Percentiles rank a stretch among this genome's conserved stretches.
Evolutionary conservation across 495 filamentous ascomycete species (phyloP).

Genomic region (Tuber microsphaerosporum): DNA sequence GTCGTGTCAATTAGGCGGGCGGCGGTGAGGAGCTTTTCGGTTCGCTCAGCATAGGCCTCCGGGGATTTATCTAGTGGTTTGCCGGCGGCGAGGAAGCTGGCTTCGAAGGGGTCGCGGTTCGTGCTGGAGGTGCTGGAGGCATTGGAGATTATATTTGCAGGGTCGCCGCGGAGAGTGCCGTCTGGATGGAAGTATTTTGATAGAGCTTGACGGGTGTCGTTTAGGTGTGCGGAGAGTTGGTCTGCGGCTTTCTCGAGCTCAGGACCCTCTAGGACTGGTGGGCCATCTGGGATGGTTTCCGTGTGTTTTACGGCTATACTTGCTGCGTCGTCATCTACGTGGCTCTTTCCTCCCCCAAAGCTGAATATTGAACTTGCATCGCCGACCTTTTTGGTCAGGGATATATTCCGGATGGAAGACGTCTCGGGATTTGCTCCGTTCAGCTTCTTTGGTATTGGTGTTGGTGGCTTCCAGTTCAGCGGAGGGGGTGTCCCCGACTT

Average conservation of each 20-base stretch:
- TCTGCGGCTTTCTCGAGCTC: constrained; percentile 72
- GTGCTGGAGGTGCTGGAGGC: constrained; percentile 25
- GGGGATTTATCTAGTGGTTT: constrained; percentile 28
- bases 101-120: constrained; percentile 47
- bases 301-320: constrained; percentile 34
- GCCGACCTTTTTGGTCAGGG: constrained; percentile 28
- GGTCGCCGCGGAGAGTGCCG: constrained; percentile 44
- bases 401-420: constrained; percentile 26
- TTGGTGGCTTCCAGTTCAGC: neutral
- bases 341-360: constrained; percentile 30
- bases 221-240: constrained; percentile 77
- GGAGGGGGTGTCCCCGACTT: neutral
- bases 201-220: constrained; percentile 70
- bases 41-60: constrained; percentile 55
- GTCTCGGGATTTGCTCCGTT: constrained; percentile 26
- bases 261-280: constrained; percentile 54
- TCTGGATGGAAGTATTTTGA: constrained; percentile 74
- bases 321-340: constrained; percentile 28
- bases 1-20: constrained; percentile 86
- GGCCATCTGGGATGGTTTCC: constrained; percentile 29
- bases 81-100: constrained; percentile 45
- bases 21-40: constrained; percentile 61
- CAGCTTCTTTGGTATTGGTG: constrained; percentile 23
- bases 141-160: constrained; percentile 11
- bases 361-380: constrained; percentile 40